These are phyloP conservation scores for Kwoniella shandongensis DNA, from an alignment of 768 basidiomycete genomes.

Conservation along the genomic window DNA sequence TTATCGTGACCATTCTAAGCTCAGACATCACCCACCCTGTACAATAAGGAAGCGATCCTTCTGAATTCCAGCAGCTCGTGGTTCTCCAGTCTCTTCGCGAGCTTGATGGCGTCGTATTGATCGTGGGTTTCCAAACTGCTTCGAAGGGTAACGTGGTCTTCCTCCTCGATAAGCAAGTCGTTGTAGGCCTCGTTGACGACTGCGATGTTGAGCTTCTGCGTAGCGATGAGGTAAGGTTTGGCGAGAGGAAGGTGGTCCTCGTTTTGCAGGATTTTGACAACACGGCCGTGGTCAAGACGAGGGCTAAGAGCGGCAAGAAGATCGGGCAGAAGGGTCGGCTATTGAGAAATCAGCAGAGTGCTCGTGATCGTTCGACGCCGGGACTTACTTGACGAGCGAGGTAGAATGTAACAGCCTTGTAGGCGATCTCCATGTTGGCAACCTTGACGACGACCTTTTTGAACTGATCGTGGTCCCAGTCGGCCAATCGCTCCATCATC, in stretches of 20 bases:
- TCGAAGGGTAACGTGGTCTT: constrained; percentile 95
- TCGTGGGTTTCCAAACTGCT: constrained; percentile 98
- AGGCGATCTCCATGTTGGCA: constrained; percentile 98
- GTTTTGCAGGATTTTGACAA: constrained; percentile 82
- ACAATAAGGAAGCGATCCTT: constrained; percentile 86
- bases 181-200: constrained; percentile 99
- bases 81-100: constrained; percentile 80
- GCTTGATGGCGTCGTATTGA: constrained; percentile 88
- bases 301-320: constrained; percentile 87
- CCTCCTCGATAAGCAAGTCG: constrained; percentile 96
- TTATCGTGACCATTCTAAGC: not conserved
- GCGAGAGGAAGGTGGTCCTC: constrained; percentile 91
- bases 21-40: constrained; percentile 65
- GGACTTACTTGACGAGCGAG: constrained; percentile 37
- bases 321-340: constrained; percentile 90
- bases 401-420: constrained; percentile 63
- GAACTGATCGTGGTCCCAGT: constrained; percentile 99
- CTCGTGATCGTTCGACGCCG: not conserved
- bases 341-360: constrained; percentile 60
- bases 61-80: constrained; percentile 95
- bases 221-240: constrained; percentile 92
- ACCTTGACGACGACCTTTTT: constrained; percentile 96
- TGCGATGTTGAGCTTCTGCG: constrained; percentile 93
- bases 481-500: constrained; percentile 98
- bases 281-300: constrained; percentile 90